Evolutionary conservation across 176 grass and related monocot genomes (phyloP), one percentile per base, ranked within the genome.

Genomic region (Oryza nivara): DNA sequence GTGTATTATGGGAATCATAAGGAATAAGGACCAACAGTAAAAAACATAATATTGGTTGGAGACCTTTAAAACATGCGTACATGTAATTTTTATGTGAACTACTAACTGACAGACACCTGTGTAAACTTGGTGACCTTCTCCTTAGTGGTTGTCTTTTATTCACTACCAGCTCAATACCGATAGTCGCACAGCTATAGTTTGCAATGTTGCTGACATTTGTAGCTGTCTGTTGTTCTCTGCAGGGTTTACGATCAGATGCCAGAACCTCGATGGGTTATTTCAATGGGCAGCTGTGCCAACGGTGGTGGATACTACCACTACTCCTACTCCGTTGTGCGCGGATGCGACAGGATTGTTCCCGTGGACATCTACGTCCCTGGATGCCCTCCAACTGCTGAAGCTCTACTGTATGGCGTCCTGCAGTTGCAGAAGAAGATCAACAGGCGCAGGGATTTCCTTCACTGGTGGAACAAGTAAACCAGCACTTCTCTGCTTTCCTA

Each of bases 281-380:
- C 91, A 0, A 98, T 98, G 95, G 92, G 89, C 32, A 98, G 91
- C 77, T 98, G 92, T 13, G 89, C 91, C 26, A 95, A 93, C 56
- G 92, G 91, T 15, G 89, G 95, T 43, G 95, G 95, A 7, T 97
- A 97, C 88, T 98, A 98, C 82, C 92, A 98, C 54, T 95, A 98
- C 65, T 95, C 95, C 4, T 95, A 95, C 82, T 95, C 95, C n/a
- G 91, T 97, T 28, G 91, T 97, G 6, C 88, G 92, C 11, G 92
- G 95, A 51, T 93, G 95, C 19, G 92, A 98, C 47, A 76, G 89
- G 30, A 98, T 95, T 4, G 89, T 97, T 7, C 92, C 87, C 0
- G 92, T 93, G 14, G 95, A 95, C 76, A 98, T 98, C 52, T 95
- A 90, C 2, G 89, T 93, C 30, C 89, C 92, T 41, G 90, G 92